Percentiles rank a stretch among this genome's conserved stretches.
These are phyloP conservation scores for Penicillium simplicissimum DNA, from an alignment of 495 filamentous ascomycete genomes.

Conservation along the genomic window DNA sequence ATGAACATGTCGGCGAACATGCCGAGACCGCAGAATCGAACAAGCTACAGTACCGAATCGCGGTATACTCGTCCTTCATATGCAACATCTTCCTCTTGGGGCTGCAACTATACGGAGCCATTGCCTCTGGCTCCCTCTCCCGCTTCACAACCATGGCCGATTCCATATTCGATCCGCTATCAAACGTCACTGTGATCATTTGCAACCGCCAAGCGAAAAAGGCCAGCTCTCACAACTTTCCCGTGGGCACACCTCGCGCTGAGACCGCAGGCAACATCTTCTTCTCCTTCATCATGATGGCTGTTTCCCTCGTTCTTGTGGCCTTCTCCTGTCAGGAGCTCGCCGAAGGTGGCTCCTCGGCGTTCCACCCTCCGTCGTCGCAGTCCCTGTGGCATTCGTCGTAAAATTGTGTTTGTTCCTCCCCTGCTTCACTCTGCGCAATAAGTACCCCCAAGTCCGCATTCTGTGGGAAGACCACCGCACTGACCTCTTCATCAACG, in stretches of 20 bases:
- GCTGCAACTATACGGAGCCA: background rate
- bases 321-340: background rate
- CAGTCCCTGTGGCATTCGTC: background rate
- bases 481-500: constrained; percentile 7
- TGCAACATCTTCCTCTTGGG: background rate
- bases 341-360: background rate
- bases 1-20: constrained; percentile 9
- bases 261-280: background rate
- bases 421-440: constrained; percentile 1
- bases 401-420: background rate
- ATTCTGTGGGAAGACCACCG: constrained; percentile 7
- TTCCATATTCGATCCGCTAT: background rate
- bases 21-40: background rate
- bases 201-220: background rate
- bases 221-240: background rate
- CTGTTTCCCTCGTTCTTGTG: background rate
- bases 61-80: background rate
- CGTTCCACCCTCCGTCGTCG: background rate
- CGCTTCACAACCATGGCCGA: constrained; percentile 1
- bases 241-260: background rate
- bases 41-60: background rate
- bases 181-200: background rate
- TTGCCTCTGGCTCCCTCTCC: background rate
- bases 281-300: background rate
- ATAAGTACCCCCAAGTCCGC: constrained; percentile 6